Conservation (phyloP, 108 stramenopile species). For the Pseudonitzschia delicatissima region DNA sequence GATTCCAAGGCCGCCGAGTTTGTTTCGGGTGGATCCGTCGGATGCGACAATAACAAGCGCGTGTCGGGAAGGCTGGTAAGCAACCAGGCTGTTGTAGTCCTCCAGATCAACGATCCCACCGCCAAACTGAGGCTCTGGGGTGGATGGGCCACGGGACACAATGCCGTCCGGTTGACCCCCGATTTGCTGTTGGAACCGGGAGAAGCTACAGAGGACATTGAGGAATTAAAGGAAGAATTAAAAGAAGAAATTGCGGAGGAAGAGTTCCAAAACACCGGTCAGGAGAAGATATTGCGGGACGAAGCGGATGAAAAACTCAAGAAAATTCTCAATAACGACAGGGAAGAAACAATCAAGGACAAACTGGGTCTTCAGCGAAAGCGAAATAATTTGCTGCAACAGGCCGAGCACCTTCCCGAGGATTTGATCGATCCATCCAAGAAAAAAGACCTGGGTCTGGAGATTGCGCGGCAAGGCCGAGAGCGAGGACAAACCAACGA, state of each 20-base stretch:
- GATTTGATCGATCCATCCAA: constrained; percentile 2
- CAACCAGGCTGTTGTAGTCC: constrained; percentile 30
- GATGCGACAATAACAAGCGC: constrained; percentile 37
- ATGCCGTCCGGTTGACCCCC: constrained; percentile 60
- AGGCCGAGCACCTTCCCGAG: neutral
- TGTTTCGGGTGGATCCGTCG: constrained; percentile 31
- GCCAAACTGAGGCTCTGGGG: constrained; percentile 35
- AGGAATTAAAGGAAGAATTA: neutral
- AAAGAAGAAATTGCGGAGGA: neutral
- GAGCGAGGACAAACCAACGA: neutral
- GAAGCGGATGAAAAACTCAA: neutral
- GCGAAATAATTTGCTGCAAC: constrained; percentile 1
- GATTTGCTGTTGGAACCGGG: constrained; percentile 31
- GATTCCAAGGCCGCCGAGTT: constrained; percentile 24
- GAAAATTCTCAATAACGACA: neutral
- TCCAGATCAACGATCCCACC: constrained; percentile 27
- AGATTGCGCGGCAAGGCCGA: neutral
- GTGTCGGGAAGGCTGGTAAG: constrained; percentile 20
- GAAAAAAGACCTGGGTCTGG: constrained; percentile 8
- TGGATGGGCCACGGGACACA: constrained; percentile 81
- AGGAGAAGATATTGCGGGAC: constrained; percentile 3
- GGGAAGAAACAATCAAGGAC: neutral
- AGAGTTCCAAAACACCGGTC: neutral
- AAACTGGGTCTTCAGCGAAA: neutral
- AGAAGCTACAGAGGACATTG: neutral